Evolutionary conservation across 371 early-diverging fungal genomes (phyloP), one percentile per base, ranked within the genome.

Genomic region (Mycotypha africana): DNA sequence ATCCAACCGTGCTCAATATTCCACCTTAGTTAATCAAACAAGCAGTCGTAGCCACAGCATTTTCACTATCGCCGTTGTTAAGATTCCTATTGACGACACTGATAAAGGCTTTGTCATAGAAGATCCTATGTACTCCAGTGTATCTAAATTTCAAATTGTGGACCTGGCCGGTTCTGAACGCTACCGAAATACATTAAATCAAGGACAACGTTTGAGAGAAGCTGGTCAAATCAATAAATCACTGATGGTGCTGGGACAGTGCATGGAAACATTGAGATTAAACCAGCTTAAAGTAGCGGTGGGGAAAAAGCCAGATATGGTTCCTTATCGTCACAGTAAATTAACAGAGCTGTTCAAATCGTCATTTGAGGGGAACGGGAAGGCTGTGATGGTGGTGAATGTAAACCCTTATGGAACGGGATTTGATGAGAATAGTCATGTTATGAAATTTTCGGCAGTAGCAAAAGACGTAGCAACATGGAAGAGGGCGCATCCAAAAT

Each of bases 101-200:
- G 48, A 74, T 35, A n/a, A n/a, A n/a, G n/a, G n/a, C n/a, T 73
- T 70, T 36, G 70, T 72, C 1, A 66, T 78, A 11, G 74, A 78
- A 30, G 78, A 56, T 32, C 44, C 49, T 17, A 51, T 58, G 3
- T 74, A 66, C 47, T 69, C 73, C 5, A 70, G 70, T 0, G 66
- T 81, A 10, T 78, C 79, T 2, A 72, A 76, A 17, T 45, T 95
- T 42, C 84, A 82, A 3, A 76, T 99, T 44, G 95, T 99, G 12
- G 99, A 99, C 65, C 58, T 99, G 47, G 99, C 99, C 15, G 99
- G 99, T 14, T 86, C 87, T 20, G 99, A 99, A 66, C 77, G 98
- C 39, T 78, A 88, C 32, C 69, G 81, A 32, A 85, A 85, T 51
- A 93, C 96, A 3, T 69, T 80, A 0, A 89, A 82, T 30, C 75